Conservation (phyloP, 345 rosid species). For the Citrus medica region DNA sequence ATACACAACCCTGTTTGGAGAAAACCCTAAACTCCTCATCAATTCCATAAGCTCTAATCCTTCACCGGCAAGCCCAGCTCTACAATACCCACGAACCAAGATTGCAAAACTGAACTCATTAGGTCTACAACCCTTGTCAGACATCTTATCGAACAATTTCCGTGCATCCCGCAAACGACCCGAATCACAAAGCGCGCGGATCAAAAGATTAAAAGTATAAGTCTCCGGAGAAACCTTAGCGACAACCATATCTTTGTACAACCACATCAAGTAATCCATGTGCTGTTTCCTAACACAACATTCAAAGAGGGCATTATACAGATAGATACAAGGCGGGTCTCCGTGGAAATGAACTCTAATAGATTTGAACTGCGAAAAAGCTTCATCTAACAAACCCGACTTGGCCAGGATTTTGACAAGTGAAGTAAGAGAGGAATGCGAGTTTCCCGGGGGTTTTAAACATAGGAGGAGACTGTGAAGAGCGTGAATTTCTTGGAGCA, state of each 20-base stretch:
- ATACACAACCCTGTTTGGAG: constrained; percentile 67
- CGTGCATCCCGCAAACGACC: constrained; percentile 68
- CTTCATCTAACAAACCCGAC: constrained; percentile 42
- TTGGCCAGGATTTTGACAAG: constrained; percentile 46
- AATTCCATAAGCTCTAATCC: constrained; percentile 61
- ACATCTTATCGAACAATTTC: constrained; percentile 82
- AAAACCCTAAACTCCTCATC: constrained; percentile 48
- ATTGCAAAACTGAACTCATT: constrained; percentile 82
- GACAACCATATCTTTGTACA: constrained; percentile 69
- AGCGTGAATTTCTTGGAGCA: constrained; percentile 63
- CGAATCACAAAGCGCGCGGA: constrained; percentile 56
- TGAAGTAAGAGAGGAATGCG: constrained; percentile 39
- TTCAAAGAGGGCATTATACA: constrained; percentile 62
- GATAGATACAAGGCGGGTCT: constrained; percentile 36
- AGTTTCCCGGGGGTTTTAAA: constrained; percentile 18
- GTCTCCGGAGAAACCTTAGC: constrained; percentile 66
- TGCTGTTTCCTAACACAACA: constrained; percentile 42
- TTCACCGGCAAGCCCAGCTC: constrained; percentile 46
- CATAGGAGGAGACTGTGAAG: constrained; percentile 54
- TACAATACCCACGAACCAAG: constrained; percentile 86
- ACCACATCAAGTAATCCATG: constrained; percentile 57
- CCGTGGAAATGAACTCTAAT: constrained; percentile 51
- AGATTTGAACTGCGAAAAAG: constrained; percentile 57
- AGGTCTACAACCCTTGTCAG: constrained; percentile 68
- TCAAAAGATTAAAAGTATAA: constrained; percentile 78